Evolutionary conservation across 208 protist species (phyloP), one percentile per base, ranked within the genome.

Genomic region (Trypanosoma scelopori): DNA sequence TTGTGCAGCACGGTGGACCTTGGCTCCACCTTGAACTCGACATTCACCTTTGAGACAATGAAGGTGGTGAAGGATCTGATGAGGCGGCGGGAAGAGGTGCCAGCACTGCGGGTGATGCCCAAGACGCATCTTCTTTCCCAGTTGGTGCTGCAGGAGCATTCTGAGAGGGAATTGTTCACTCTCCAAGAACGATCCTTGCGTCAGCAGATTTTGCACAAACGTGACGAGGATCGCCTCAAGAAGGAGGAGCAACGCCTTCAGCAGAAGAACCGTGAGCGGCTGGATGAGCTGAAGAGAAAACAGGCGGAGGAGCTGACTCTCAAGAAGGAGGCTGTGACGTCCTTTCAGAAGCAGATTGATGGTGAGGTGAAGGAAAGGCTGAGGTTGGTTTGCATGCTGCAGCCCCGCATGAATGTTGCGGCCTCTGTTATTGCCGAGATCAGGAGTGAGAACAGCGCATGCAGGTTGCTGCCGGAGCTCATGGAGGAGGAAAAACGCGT

Each of bases 401-500:
- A 93, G 67, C 87, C 87, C 5, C 75, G 79, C 13, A 52, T 88
- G 27, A 67, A 51, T 63, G 68, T 85, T 16, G 39, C 72, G 43
- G 59, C 45, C 7, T 55, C 78, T 15, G 81, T 77, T 16, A 61
- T 87, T 53, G 76, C 77, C 18, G 79, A 85, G 5, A 12, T 88
- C 22, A 82, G 85, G 68, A 51, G 73, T 43, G 81, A 82, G 51
- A 27, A 12, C 13, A 65, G 65, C 76, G 59, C 80, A 63, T 79
- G 58, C 52, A n/a, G 35, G 11, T 52, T 88, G 16, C 74, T 90
- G n/a, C 81, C 57, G 22, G 78, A 73, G 45, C 79, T 93, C 22
- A 50, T 93, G 59, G 74, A 87, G 72, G 83, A 90, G 76, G 83
- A 86, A 25, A 79, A 79, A 79, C 66, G 71, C 47, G 65, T 89